These are phyloP conservation scores for Cocos nucifera DNA, from an alignment of 176 grass and related monocot species.

Conservation along the genomic window DNA sequence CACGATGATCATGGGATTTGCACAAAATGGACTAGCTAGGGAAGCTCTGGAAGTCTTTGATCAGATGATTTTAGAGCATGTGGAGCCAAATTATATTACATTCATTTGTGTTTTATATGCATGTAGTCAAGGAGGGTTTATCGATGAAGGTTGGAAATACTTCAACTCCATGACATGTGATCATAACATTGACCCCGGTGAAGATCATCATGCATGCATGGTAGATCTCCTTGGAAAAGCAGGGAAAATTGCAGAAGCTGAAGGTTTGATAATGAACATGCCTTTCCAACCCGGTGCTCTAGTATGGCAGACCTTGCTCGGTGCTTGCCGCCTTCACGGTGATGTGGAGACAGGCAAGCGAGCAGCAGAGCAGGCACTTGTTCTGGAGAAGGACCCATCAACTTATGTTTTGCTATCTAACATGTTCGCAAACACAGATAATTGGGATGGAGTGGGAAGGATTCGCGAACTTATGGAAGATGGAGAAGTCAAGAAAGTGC, in stretches of 20 bases:
- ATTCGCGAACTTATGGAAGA: slow-evolving; percentile 36
- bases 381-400: slow-evolving; percentile 37
- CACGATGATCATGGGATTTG: slow-evolving; percentile 49
- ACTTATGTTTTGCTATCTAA: slow-evolving; percentile 37
- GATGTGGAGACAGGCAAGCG: slow-evolving; percentile 33
- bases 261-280: slow-evolving; percentile 43
- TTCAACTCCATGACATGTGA: slow-evolving; percentile 38
- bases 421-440: slow-evolving; percentile 6
- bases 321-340: slow-evolving; percentile 33
- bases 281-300: slow-evolving; percentile 30
- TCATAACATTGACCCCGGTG: slow-evolving; percentile 25
- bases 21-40: slow-evolving; percentile 22
- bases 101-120: slow-evolving; percentile 40
- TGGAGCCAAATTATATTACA: slow-evolving; percentile 33
- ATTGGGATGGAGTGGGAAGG: slow-evolving; percentile 32
- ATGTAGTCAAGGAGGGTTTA: slow-evolving; percentile 45
- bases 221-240: slow-evolving; percentile 55
- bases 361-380: slow-evolving; percentile 26
- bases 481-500: slow-evolving; percentile 32
- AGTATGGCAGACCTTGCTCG: slow-evolving; percentile 43
- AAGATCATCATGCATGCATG: slow-evolving; percentile 67
- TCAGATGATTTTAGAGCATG: slow-evolving; percentile 27
- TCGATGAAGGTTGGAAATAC: slow-evolving; percentile 45
- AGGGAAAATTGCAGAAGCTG: slow-evolving; percentile 33
- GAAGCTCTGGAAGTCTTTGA: slow-evolving; percentile 35